These are phyloP conservation scores for Sugiyamaella novakii DNA, from an alignment of 1,139 yeast genomes.

Conservation along the genomic window DNA sequence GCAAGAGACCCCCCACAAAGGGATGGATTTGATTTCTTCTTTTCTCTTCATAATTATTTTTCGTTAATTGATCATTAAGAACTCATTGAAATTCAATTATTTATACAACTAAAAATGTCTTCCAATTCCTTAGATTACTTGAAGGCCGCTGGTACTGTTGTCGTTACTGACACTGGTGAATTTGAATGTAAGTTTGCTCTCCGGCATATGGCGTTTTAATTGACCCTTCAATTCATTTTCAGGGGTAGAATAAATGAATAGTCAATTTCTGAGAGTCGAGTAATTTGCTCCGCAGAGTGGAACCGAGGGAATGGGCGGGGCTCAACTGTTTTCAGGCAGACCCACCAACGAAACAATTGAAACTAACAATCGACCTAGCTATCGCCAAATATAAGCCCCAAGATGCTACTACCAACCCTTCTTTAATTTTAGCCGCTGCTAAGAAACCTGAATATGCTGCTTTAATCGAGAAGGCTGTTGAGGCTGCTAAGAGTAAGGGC, in stretches of 20 bases:
- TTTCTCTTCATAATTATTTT: not conserved
- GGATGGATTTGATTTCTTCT: constrained; percentile 3
- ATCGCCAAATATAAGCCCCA: constrained; percentile 98
- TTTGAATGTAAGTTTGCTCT: constrained; percentile 66
- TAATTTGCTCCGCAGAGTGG: too few relatives aligned
- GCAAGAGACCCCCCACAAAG: constrained; percentile 13
- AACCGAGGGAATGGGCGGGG: too few relatives aligned
- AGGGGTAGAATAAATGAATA: too few relatives aligned
- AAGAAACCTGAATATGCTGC: constrained; percentile 87
- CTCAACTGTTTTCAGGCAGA: too few relatives aligned
- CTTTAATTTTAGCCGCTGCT: constrained; percentile 93
- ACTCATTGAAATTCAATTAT: too few relatives aligned
- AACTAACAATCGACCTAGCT: constrained; percentile 40
- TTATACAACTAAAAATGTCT: constrained; percentile 43
- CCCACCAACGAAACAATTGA: too few relatives aligned
- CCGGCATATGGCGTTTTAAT: too few relatives aligned
- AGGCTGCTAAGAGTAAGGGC: constrained; percentile 70
- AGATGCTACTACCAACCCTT: constrained; percentile 99
- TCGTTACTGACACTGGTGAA: constrained; percentile 99
- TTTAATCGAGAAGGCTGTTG: constrained; percentile 88
- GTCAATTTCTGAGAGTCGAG: too few relatives aligned
- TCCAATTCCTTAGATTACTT: constrained; percentile 85
- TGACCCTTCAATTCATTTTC: too few relatives aligned
- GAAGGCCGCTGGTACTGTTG: constrained; percentile 92
- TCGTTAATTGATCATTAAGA: constrained; percentile 2